These are phyloP conservation scores for Chlorella sp. DNA, from an alignment of 139 green algal genomes.

Conservation along the genomic window DNA sequence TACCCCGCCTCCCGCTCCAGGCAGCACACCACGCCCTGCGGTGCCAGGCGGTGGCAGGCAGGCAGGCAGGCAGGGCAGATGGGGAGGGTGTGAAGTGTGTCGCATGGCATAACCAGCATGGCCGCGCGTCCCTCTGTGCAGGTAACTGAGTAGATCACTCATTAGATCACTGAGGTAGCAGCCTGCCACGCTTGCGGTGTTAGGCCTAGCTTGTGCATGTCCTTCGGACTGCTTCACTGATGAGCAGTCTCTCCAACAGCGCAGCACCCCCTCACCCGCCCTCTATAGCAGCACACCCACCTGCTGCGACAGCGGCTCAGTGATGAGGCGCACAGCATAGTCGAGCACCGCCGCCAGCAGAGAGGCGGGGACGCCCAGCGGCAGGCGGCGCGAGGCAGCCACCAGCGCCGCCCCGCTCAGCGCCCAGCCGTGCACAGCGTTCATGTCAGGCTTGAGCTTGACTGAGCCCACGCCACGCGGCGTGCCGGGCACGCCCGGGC, in stretches of 20 bases:
- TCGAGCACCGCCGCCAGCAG: slow-evolving; percentile 56
- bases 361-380: slow-evolving; percentile 71
- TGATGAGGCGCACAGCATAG: slow-evolving; percentile 61
- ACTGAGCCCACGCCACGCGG: slow-evolving; percentile 29
- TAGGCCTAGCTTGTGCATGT: no score
- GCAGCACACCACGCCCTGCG: slow-evolving; percentile 28
- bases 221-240: background rate
- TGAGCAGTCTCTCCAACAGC: background rate
- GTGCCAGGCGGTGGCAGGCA: no score
- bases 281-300: background rate
- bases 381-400: slow-evolving; percentile 56
- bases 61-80: background rate
- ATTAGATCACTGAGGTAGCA: background rate
- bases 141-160: no score
- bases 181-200: background rate
- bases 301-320: slow-evolving; percentile 1
- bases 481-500: slow-evolving; percentile 20
- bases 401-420: slow-evolving; percentile 70
- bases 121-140: no score
- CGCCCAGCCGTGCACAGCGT: slow-evolving; percentile 73
- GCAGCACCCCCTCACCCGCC: background rate
- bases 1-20: slow-evolving; percentile 75
- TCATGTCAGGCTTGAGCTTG: slow-evolving; percentile 59
- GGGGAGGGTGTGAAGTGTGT: background rate
- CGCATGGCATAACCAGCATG: no score